Evolutionary conservation across 768 basidiomycete species (phyloP), one percentile per base, ranked within the genome.

Genomic region (Leccinellum albellum): DNA sequence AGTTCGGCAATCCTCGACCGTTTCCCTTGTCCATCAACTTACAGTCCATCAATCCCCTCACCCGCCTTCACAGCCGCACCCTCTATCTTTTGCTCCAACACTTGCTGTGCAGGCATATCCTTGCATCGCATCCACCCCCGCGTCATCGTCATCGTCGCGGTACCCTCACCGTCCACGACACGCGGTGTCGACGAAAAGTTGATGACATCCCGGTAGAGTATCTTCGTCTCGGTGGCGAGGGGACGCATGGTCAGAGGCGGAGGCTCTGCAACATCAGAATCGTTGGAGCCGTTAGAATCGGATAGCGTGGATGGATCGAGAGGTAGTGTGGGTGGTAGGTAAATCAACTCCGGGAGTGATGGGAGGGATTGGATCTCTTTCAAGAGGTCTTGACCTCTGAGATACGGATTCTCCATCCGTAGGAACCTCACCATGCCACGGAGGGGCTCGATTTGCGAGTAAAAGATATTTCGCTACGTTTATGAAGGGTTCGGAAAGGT

Each of bases 161-260:
- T n/a, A n/a, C n/a, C n/a, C n/a, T n/a, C n/a, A n/a, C n/a, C n/a
- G 70, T 98, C 95, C 35, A 99, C 89, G 28, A 99, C 87, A 6
- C 83, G 81, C 0, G 91, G 88, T 2, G 86, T 83, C 0, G 93
- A 85, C 1, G 94, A 91, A 71, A 89, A 91, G 61, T 81, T 80
- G 64, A 95, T 86, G 9, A 98, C 89, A 60, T 96, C 91, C n/a
- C 89, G 83, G 66, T 91, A 94, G n/a, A 99, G 78, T 40, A 87
- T 70, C 71, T 91, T 96, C 1, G 90, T 89, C 70, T 97, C 92
- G 0, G 86, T 88, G 1, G 86, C 76, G 45, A 98, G 78, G 0
- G 88, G 80, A 37, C 84, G 84, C 15, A 91, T 68, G 3, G 84
- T 85, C 4, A 71, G 78, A n/a, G 79, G 82, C 21, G 79, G 64